These are phyloP conservation scores for Ophiocordyceps australis DNA, from an alignment of 2,329 filamentous ascomycete genomes.

Conservation along the genomic window DNA sequence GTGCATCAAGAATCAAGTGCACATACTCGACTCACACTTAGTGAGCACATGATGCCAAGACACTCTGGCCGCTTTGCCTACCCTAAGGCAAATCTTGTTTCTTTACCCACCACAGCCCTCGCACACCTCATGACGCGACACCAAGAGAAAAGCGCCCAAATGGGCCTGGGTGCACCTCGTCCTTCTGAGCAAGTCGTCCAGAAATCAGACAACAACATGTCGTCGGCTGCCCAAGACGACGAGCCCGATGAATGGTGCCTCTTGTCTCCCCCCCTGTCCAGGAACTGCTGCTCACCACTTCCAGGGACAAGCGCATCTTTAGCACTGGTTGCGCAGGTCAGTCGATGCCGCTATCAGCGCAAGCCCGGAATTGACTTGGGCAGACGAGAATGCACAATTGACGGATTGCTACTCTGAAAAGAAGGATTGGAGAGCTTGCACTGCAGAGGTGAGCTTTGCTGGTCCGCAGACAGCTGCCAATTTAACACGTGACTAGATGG, in stretches of 20 bases:
- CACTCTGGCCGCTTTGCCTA: too few species aligned
- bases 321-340: conserved; percentile 85
- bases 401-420: conserved; percentile 93
- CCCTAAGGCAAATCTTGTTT: too few species aligned
- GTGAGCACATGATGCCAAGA: too few species aligned
- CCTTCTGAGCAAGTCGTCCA: too few species aligned
- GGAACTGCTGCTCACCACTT: neutral
- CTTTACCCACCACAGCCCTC: too few species aligned
- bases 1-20: too few species aligned
- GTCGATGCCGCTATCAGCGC: conserved; percentile 3
- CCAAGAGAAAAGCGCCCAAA: too few species aligned
- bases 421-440: conserved; percentile 87
- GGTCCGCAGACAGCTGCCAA: conserved; percentile 1
- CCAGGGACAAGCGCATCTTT: conserved; percentile 93
- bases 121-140: too few species aligned
- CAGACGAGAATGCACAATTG: conserved; percentile 77
- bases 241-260: conserved; percentile 89
- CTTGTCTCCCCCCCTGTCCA: conserved; percentile 3
- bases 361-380: conserved; percentile 1
- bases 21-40: too few species aligned
- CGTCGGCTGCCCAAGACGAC: conserved; percentile 32
- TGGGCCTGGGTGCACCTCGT: too few species aligned
- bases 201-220: conserved; percentile 28
- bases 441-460: conserved; percentile 53
- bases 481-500: too few species aligned